A percentile compares a stretch with the other conserved stretches of the same genome.
phyloP scores from a whole-genome alignment of 805 yeast genomes.

The Novakomyces olei region DNA sequence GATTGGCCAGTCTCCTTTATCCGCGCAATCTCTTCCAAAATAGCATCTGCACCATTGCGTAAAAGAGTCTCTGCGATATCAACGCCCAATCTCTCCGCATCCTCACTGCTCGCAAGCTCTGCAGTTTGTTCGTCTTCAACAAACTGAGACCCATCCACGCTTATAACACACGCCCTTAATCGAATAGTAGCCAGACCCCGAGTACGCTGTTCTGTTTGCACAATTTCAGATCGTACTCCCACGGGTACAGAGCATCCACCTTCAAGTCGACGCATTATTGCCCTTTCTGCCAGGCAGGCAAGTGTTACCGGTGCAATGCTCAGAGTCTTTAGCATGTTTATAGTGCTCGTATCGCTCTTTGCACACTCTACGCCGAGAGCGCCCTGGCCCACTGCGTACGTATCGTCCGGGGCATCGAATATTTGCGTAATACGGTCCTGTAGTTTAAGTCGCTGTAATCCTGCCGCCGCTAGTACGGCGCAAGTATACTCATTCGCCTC shows the following conservation, averaged over 20 bases:
- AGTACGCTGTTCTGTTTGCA: constrained; percentile 2
- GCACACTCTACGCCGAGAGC: constrained; percentile 86
- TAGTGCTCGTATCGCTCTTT: constrained; percentile 37
- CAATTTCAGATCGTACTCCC: constrained; percentile 46
- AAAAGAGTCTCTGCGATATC: constrained; percentile 45
- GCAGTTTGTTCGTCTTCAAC: constrained; percentile 34
- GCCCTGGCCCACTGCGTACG: constrained; percentile 97
- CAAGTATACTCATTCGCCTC: constrained; percentile 40
- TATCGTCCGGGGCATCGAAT: constrained; percentile 59
- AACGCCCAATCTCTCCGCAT: constrained; percentile 50
- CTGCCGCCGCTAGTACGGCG: constrained; percentile 80
- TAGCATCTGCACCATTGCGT: constrained; percentile 58
- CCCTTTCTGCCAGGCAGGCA: constrained; percentile 72
- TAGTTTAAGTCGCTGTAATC: constrained; percentile 51
- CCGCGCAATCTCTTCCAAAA: constrained; percentile 59
- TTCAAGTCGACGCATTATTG: constrained; percentile 67
- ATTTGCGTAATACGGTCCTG: constrained; percentile 53
- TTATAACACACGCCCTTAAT: constrained; percentile 34
- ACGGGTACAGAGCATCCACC: constrained; percentile 98
- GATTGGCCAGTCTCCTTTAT: constrained; percentile 32
- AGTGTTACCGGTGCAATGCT: constrained; percentile 43
- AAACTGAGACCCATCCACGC: constrained; percentile 55
- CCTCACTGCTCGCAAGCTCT: constrained; percentile 25
- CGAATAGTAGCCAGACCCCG: constrained; percentile 6
- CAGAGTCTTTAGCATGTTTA: constrained; percentile 36